Evolutionary conservation across 345 rosid species (phyloP).

Genomic region (Odontarrhena argentea): DNA sequence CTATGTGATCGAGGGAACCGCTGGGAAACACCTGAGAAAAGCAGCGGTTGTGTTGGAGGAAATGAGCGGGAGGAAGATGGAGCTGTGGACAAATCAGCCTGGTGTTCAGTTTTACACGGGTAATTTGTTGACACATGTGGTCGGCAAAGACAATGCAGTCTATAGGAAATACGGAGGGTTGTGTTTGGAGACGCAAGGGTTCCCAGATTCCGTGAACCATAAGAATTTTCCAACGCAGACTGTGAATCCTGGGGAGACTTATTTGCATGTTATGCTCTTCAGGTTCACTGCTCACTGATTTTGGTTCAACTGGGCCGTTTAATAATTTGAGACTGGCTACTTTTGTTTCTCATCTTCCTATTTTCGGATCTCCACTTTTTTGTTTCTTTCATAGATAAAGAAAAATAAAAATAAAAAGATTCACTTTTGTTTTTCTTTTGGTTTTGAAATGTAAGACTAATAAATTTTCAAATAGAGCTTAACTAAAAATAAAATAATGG

Average conservation of each 20-base stretch:
- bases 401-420: too few relatives aligned
- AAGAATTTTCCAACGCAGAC: conserved; percentile 77
- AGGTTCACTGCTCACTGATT: conserved; percentile 59
- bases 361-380: too few relatives aligned
- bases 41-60: conserved; percentile 58
- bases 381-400: too few relatives aligned
- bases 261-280: conserved; percentile 65
- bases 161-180: conserved; percentile 57
- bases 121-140: conserved; percentile 47
- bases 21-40: conserved; percentile 46
- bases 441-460: too few relatives aligned
- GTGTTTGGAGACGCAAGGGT: conserved; percentile 80
- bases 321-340: too few relatives aligned
- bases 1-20: conserved; percentile 51
- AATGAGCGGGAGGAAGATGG: conserved; percentile 70
- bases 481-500: too few relatives aligned
- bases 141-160: conserved; percentile 60
- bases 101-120: conserved; percentile 81
- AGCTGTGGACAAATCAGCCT: conserved; percentile 65
- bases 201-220: conserved; percentile 81
- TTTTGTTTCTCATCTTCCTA: neutral
- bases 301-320: too few relatives aligned
- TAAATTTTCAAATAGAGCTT: too few relatives aligned
- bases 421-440: too few relatives aligned
- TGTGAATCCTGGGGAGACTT: conserved; percentile 56